Base-by-base conservation (phyloP, 495 filamentous ascomycete species). In the Hyaloscypha variabilis region DNA sequence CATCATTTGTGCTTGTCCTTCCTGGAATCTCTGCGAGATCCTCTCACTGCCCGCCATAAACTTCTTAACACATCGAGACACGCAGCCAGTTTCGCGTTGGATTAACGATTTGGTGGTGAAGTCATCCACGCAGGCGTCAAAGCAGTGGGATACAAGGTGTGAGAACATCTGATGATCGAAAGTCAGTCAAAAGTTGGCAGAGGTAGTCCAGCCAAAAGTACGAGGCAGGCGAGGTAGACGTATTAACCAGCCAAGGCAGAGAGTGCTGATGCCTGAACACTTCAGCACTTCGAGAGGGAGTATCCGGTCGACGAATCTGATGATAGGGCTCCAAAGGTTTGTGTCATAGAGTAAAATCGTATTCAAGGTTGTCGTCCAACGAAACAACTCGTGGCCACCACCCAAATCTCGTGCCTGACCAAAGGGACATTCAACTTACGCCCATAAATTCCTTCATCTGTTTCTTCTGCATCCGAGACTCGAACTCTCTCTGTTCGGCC, bases 401-500 rank as follows among this genome's bases (percentile, higher is more conserved):
- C 39, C 39, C 19, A 17, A 4, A 34, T 10, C 54, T 34, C 28
- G 50, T 55, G 39, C 46, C 39, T 60, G 31, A 31, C 21, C 21
- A 52, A 54, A 64, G n/a, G 39, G 39, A 54, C 25, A 28, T 51
- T 55, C 3, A 23, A 83, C 82, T 76, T 86, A 98, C 95, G 69
- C 85, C 90, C 90, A 97, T 96, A 76, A 99, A 97, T 68, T 97
- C 94, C 82, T 97, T 97, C 85, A 98, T 89, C 82, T 99, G 95
- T 79, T 93, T 94, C 79, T 89, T 89, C 82, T 98, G 91, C 85
- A 98, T 91, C 78, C 94, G 91, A 77, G 83, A 72, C 72, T 94
- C 87, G 76, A 99, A 90, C 83, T 98, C 92, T 77, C 91, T 89
- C 80, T 93, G 90, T 80, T 99, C 95, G 63, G 88, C 76, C 70